Conservation (phyloP, 345 rosid species). For the Ceriops decandra region DNA sequence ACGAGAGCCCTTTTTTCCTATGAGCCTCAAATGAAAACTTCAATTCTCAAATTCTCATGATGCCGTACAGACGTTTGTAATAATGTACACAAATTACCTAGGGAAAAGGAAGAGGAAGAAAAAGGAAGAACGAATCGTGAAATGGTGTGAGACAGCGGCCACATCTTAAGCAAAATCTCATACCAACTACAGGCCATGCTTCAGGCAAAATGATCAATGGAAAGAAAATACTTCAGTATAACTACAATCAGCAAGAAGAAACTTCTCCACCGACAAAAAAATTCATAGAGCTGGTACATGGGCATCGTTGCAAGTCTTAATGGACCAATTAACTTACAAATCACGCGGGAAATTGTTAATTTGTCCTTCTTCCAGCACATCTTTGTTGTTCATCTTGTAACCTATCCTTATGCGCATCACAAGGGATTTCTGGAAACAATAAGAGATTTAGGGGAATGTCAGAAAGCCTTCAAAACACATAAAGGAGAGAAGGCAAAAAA, state of each 20-base stretch:
- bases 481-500: not conserved
- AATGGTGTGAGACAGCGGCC: conserved; percentile 14
- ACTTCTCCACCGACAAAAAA: conserved; percentile 19
- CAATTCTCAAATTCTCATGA: conserved; percentile 31
- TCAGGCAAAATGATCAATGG: conserved; percentile 21
- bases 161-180: conserved; percentile 18
- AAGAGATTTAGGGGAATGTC: conserved; percentile 13
- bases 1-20: conserved; percentile 13
- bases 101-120: conserved; percentile 1
- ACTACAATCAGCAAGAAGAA: conserved; percentile 31
- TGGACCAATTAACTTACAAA: conserved; percentile 41
- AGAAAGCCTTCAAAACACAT: not conserved
- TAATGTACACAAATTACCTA: conserved; percentile 56
- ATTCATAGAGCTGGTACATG: conserved; percentile 11
- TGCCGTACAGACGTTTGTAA: conserved; percentile 29
- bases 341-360: conserved; percentile 78
- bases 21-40: conserved; percentile 24
- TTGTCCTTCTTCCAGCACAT: conserved; percentile 88
- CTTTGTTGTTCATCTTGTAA: conserved; percentile 72
- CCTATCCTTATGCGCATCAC: conserved; percentile 93
- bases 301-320: conserved; percentile 14
- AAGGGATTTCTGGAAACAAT: conserved; percentile 73
- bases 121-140: not conserved
- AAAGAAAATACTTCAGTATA: conserved; percentile 21
- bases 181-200: conserved; percentile 22